Conservation (phyloP, 2,329 filamentous ascomycete species). For the Dactylellina haptotyla region DNA sequence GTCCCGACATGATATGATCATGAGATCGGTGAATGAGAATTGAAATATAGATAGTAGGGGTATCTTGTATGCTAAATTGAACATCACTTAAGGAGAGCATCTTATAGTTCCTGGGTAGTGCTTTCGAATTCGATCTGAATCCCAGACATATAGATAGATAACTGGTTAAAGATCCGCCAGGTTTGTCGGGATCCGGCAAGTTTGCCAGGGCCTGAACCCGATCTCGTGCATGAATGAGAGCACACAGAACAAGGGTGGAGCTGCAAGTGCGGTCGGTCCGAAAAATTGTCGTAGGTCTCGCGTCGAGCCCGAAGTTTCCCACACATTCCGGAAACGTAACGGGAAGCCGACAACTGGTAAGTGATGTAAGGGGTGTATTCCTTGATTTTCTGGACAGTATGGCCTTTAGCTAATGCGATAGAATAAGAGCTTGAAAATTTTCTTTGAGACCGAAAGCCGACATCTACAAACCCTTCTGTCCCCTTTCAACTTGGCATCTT, state of each 20-base stretch:
- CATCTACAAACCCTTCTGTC: no score
- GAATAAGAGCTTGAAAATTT: slow-evolving; percentile 25
- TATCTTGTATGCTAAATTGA: no score
- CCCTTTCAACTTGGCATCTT: no score
- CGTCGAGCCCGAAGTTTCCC: slow-evolving; percentile 24
- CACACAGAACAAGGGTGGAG: slow-evolving; percentile 17
- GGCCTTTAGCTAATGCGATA: slow-evolving; percentile 29
- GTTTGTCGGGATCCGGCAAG: slow-evolving; percentile 30
- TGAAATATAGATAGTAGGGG: no score
- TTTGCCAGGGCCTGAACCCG: slow-evolving; percentile 31
- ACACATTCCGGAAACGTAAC: slow-evolving; percentile 43
- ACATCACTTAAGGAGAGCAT: background rate
- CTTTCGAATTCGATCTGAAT: background rate
- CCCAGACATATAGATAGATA: background rate
- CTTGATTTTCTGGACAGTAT: slow-evolving; percentile 24
- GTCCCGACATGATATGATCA: no score
- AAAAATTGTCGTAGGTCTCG: slow-evolving; percentile 51
- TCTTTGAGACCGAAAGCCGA: no score
- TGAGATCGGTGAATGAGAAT: no score
- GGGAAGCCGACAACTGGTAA: slow-evolving; percentile 37
- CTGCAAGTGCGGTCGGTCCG: slow-evolving; percentile 35
- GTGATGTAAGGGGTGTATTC: slow-evolving; percentile 44
- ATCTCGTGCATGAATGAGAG: slow-evolving; percentile 21
- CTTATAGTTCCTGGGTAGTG: background rate
- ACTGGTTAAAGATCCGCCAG: background rate